These are phyloP conservation scores for Geosmithia putterillii DNA, from an alignment of 2,329 filamentous ascomycete genomes.

Conservation along the genomic window DNA sequence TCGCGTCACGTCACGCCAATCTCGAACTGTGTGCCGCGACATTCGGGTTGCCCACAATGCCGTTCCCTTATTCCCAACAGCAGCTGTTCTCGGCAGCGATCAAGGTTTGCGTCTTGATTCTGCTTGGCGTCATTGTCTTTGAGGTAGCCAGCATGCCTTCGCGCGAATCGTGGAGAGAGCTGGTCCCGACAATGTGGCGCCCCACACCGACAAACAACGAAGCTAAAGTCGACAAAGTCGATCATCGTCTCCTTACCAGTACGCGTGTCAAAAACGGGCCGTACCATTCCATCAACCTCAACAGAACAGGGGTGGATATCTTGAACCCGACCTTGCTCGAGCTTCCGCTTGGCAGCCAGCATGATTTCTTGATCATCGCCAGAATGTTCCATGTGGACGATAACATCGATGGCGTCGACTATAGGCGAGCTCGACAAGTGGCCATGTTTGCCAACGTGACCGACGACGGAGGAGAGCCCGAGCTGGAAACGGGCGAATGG, in stretches of 20 bases:
- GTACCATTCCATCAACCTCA: constrained; percentile 1
- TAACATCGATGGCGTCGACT: constrained; percentile 1
- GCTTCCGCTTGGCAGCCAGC: not conserved
- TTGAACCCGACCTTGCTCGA: constrained; percentile 3
- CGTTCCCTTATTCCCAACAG: not conserved
- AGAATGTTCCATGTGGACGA: constrained; percentile 1
- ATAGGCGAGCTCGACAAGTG: constrained; percentile 2
- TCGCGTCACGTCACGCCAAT: not conserved
- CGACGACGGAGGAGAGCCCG: not conserved
- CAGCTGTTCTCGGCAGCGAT: not conserved
- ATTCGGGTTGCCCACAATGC: not conserved
- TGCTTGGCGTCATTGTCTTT: not conserved
- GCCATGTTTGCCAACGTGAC: constrained; percentile 2
- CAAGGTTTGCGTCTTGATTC: not conserved
- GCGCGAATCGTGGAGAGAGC: not conserved
- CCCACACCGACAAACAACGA: not conserved
- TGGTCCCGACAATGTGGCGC: not conserved
- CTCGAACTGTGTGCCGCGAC: not conserved
- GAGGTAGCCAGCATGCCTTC: not conserved
- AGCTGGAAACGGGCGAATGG: constrained; percentile 1
- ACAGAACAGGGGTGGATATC: not conserved
- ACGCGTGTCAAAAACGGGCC: not conserved
- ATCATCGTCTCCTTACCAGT: constrained; percentile 2
- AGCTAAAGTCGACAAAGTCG: not conserved
- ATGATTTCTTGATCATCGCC: constrained; percentile 2